A percentile compares a stretch with the other conserved stretches of the same genome.
Evolutionary conservation across 257 asterid species (phyloP).

Genomic region (Solanum dulcamara): DNA sequence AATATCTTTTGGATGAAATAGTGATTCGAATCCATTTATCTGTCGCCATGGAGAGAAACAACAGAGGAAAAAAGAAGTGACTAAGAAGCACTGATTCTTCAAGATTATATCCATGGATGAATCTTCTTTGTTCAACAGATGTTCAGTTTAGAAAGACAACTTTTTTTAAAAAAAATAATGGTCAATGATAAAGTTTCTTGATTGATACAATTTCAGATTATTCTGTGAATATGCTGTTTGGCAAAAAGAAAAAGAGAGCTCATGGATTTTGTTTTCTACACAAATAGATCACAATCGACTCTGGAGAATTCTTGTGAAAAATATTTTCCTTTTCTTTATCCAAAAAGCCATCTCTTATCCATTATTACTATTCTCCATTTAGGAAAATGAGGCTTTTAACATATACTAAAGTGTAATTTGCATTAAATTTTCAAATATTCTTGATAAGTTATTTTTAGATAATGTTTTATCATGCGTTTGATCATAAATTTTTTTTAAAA

Average conservation of each 20-base stretch:
- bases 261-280: neutral
- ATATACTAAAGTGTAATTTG: too few relatives aligned
- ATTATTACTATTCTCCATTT: too few relatives aligned
- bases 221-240: neutral
- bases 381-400: too few relatives aligned
- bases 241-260: neutral
- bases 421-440: too few relatives aligned
- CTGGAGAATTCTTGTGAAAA: neutral
- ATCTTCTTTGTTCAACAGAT: neutral
- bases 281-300: neutral
- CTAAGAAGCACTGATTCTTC: constrained; percentile 10
- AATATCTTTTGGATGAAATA: constrained; percentile 40
- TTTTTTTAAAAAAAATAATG: too few relatives aligned
- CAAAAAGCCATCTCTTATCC: too few relatives aligned
- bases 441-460: too few relatives aligned
- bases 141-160: neutral
- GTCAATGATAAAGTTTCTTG: neutral
- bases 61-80: constrained; percentile 13
- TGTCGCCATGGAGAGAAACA: neutral
- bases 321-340: too few relatives aligned
- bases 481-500: too few relatives aligned
- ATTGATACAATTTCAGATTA: neutral
- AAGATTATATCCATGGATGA: constrained; percentile 14
- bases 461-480: too few relatives aligned
- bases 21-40: constrained; percentile 31